Evolutionary conservation across 345 rosid species (phyloP), one percentile per base, ranked within the genome.

Genomic region (Sisymbrium irio): DNA sequence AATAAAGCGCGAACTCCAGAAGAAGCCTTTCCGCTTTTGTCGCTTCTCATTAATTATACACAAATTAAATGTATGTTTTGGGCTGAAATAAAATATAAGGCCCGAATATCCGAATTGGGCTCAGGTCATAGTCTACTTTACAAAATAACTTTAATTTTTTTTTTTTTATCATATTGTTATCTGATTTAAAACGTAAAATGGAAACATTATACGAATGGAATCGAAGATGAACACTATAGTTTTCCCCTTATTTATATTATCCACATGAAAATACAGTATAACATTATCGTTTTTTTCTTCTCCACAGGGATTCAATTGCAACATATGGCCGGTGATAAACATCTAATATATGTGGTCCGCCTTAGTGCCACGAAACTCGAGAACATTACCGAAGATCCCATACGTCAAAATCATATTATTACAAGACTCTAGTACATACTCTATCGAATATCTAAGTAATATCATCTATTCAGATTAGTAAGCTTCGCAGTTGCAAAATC

Each of bases 321-420:
- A 60, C 12, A 4, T 13, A 44, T 12, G 57, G 70, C 14, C 25
- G 70, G 59, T 8, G 33, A 46, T 20, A 65, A 47, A 65, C 35
- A 20, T 65, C 69, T 65, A 44, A 2, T 5, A 64, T 7, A 55
- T 54, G 12, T 46, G 49, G 58, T 10, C n/a, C 30, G 1, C 6
- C 62, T 42, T 50, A 40, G 9, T 10, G 18, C 58, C 50, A 27
- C 20, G 39, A 2, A 15, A 13, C 22, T 56, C 66, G 3, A 56
- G 72, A 65, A 74, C 51, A 25, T 57, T 57, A 35, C 49, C 8
- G 66, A 73, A 73, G 72, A 9, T 57, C 56, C 77, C 7, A 63
- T 17, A 45, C n/a, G 57, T 65, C 71, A 54, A 7, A 15, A 22
- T 30, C 13, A 27, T 15, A 7, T 19, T 41, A 27, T 1, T 9